A percentile compares a stretch with the other conserved stretches of the same genome.
phyloP scores from a whole-genome alignment of 495 filamentous ascomycete species.

The Hypoxylon trugodes region DNA sequence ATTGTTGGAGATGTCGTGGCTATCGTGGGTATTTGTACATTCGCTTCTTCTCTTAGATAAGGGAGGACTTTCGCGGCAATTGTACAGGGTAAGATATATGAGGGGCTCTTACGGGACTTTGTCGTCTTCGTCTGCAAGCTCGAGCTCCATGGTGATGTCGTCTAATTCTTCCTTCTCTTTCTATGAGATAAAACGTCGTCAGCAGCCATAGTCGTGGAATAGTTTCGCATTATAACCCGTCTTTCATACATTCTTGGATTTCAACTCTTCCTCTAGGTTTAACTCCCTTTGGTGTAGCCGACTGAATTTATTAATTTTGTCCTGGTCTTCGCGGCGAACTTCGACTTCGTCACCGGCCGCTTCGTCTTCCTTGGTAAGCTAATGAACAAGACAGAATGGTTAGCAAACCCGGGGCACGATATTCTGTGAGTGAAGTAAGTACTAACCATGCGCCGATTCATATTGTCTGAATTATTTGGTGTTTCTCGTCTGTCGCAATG shows the following conservation, averaged over 20 bases:
- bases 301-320: constrained; percentile 98
- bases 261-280: constrained; percentile 80
- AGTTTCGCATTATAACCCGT: not conserved
- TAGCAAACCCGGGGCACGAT: constrained; percentile 4
- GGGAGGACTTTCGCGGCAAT: too few species aligned
- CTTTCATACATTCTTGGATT: constrained; percentile 74
- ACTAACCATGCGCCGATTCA: constrained; percentile 54
- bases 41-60: too few species aligned
- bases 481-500: constrained; percentile 1
- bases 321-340: constrained; percentile 94
- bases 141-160: constrained; percentile 88
- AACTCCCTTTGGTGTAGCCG: constrained; percentile 88
- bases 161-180: constrained; percentile 99
- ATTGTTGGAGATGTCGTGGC: too few species aligned
- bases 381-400: constrained; percentile 12
- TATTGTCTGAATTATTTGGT: constrained; percentile 28
- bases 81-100: not conserved
- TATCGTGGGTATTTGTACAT: too few species aligned
- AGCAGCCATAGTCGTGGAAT: constrained; percentile 13
- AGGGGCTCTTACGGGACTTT: constrained; percentile 74
- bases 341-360: constrained; percentile 80
- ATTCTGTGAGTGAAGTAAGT: not conserved
- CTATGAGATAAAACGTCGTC: constrained; percentile 57
- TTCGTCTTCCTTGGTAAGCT: constrained; percentile 96
- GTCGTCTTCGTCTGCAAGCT: constrained; percentile 95